Conservation (phyloP, 257 asterid species). For the Gentiana macrophylla region DNA sequence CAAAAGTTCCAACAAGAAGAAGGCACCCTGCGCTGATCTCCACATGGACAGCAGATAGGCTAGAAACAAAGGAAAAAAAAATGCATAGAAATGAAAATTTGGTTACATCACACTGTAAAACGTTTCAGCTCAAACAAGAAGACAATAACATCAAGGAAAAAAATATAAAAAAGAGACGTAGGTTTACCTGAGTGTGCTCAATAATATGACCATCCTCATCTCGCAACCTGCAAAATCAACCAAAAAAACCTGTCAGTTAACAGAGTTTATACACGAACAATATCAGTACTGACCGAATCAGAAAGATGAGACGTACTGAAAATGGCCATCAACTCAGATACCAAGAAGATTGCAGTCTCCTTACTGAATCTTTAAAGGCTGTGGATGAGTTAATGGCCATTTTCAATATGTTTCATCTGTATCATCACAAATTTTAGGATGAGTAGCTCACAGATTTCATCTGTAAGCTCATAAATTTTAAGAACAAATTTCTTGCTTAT, state of each 20-base stretch:
- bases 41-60: constrained; percentile 93
- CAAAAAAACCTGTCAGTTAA: constrained; percentile 1
- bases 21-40: constrained; percentile 92
- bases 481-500: no score
- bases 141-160: no score
- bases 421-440: no score
- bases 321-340: background rate
- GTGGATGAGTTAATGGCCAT: no score
- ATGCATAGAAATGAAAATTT: background rate
- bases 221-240: constrained; percentile 49
- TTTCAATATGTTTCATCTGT: no score
- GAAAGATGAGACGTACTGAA: background rate
- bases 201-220: constrained; percentile 76
- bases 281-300: background rate
- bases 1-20: constrained; percentile 97
- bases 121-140: no score
- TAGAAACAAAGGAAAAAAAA: background rate
- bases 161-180: no score
- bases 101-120: no score
- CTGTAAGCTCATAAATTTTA: no score
- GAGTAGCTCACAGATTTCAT: no score
- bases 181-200: constrained; percentile 70
- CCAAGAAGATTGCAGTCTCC: no score
- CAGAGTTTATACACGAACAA: background rate
- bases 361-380: no score